Evolutionary conservation across 805 yeast species (phyloP).

Genomic region (Saturnispora ahearnii): DNA sequence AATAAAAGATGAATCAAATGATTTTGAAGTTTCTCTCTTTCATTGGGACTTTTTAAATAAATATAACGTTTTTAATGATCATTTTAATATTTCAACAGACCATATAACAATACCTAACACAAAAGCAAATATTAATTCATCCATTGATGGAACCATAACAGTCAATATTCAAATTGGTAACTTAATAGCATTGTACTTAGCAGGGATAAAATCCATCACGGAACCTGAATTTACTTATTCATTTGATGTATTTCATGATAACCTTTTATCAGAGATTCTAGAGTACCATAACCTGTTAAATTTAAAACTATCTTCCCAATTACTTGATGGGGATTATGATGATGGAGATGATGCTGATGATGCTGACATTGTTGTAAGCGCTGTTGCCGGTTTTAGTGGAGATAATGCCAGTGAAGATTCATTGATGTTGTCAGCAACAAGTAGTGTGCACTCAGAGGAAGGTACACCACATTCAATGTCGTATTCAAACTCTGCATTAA

Average conservation of each 20-base stretch:
- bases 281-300: not conserved
- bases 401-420: not conserved
- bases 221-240: not conserved
- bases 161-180: not conserved
- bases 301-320: not conserved
- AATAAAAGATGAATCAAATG: conserved; percentile 13
- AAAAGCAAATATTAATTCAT: not conserved
- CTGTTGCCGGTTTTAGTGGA: not conserved
- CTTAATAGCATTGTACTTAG: not conserved
- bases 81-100: not conserved
- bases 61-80: not conserved
- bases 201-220: not conserved
- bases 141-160: not conserved
- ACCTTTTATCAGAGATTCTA: not conserved
- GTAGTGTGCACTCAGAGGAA: not conserved
- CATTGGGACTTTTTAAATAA: conserved; percentile 1
- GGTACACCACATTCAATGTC: not conserved
- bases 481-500: not conserved
- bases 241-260: not conserved
- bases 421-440: not conserved
- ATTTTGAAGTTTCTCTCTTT: not conserved
- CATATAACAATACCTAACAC: not conserved
- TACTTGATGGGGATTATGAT: not conserved
- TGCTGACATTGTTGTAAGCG: not conserved
- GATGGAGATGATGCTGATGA: not conserved